phyloP scores from a whole-genome alignment of 192 early-diverging fungal species.

The Coemansia reversa region DNA sequence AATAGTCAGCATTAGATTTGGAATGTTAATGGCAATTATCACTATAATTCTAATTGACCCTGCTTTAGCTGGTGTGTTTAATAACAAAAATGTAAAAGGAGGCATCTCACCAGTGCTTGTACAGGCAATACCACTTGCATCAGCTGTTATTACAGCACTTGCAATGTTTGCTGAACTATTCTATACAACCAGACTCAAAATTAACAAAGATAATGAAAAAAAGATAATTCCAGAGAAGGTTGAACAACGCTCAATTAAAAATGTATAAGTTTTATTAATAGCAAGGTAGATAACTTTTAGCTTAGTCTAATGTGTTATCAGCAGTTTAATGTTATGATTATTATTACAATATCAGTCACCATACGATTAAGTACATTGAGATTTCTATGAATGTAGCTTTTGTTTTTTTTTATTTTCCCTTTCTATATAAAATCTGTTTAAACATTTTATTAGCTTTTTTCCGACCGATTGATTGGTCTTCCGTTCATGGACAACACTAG shows the following conservation, averaged over 20 bases:
- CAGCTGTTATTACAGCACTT: neutral
- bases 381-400: no score
- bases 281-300: no score
- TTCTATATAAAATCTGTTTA: no score
- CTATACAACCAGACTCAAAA: neutral
- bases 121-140: neutral
- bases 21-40: constrained; percentile 1
- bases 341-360: no score
- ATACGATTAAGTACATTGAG: no score
- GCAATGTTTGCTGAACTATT: neutral
- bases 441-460: no score
- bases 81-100: neutral
- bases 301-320: no score
- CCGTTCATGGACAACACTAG: no score
- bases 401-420: no score
- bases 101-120: neutral
- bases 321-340: no score
- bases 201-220: neutral
- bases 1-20: neutral
- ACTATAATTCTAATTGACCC: neutral
- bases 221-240: neutral
- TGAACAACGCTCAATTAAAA: neutral
- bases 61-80: neutral
- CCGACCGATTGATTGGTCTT: no score
- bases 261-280: no score